Base-by-base conservation (phyloP, 2,329 filamentous ascomycete species). In the Penicillium polonicum region DNA sequence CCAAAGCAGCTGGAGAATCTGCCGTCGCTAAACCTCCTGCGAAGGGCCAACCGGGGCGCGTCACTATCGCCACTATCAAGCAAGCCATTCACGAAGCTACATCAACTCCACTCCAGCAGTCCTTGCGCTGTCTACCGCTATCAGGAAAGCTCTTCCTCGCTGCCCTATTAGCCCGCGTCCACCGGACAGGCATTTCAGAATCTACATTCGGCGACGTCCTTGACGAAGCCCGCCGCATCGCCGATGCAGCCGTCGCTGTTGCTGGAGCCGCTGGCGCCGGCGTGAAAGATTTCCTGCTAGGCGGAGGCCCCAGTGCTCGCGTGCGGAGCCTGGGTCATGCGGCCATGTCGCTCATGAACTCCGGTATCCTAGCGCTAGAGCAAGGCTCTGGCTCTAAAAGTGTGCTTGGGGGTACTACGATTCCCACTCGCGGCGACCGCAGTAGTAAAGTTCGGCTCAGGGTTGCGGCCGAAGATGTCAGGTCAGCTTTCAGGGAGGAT, bases 51-150 rank as follows among this genome's bases (percentile, higher is more conserved):
- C 56, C 76, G 56, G 46, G 73, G 36, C 84, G 88, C 51, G 94
- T 99, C 41, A 97, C 92, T 1, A 97, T 97, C 69, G 87, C 89
- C 52, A 97, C 91, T 4, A 89, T 97, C 73, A 96, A 96, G 74
- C 87, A 90, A 70, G 94, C 94, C 36, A 97, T 99, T 74, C 90
- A 90, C 68, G 94, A 99, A 78, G 92, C 93, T 5, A 97, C 93
- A 0, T 92, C 90, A 4, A 96, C 91, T 56, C 94, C 94, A 2
- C 80, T 97, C 57, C 93, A 97, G 71, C 91, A 94, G 72, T 92
- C 92, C 70, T 83, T 99, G 36, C 89, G 91, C 49, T 84, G 87
- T 19, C 83, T 97, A 23, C 91, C 94, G 0, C 82, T 97, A 42
- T 84, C 88, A 27, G 87, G 88, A 13, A 97, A 97, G 70, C 80